Evolutionary conservation across 495 filamentous ascomycete genomes (phyloP), one percentile per base, ranked within the genome.

Genomic region (Lentithecium fluviatile): DNA sequence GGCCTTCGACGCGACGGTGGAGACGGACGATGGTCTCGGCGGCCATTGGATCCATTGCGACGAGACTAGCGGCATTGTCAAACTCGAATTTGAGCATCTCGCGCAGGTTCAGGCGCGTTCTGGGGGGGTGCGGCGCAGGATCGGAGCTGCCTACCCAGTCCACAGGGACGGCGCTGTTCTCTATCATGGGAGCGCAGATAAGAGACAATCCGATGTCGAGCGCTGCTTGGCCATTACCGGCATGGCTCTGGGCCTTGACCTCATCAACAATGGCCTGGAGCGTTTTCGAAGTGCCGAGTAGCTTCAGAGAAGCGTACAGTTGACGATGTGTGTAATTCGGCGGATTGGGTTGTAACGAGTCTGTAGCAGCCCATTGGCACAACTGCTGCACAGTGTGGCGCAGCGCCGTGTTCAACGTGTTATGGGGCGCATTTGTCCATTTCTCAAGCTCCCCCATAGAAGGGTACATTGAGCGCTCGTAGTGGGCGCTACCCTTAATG

Each of bases 281-380:
- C 0, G 91, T 76, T 15, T 79, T 78, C 21, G 73, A 77, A 0
- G 90, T 80, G 50, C 91, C 91, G 0, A 90, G 80, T 29, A 94
- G 80, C n/a, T 82, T 81, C 53, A 86, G 73, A 0, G 83, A 85
- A 0, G 80, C 76, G 13, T 88, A 74, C 6, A 94, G 73, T 56
- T 90, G 88, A 13, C 88, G 84, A 69, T 93, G 89, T 0, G 88
- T 90, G 73, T 95, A 97, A 13, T 80, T 79, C 0, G 87, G 82
- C 7, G 90, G 88, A 37, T 85, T 82, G 56, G 82, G 81, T 58
- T 79, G 85, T 20, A 87, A 77, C 7, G 82, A 81, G 0, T 32
- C 48, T 52, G 83, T 80, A 3, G 85, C 74, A 42, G 80, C 85
- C 94, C 93, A 97, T 17, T 84, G 74, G 1, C 88, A 76, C 0